These are phyloP conservation scores for Backusella macrospora DNA, from an alignment of 192 early-diverging fungal species.

Conservation along the genomic window DNA sequence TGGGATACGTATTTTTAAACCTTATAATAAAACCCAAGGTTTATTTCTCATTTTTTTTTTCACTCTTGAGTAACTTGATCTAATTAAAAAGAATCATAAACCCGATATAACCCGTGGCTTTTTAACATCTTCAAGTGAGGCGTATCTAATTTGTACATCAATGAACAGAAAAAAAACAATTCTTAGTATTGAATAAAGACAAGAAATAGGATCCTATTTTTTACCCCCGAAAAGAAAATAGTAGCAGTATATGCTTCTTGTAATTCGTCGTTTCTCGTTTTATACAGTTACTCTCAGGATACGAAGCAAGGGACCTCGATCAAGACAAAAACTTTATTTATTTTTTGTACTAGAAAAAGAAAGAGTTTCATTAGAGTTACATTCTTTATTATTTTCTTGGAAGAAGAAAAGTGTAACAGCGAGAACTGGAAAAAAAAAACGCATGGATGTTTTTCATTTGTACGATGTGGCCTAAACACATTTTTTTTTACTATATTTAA, in stretches of 20 bases:
- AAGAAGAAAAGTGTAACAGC: too few species aligned
- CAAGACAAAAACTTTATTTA: background rate
- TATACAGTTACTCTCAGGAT: background rate
- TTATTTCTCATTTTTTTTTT: background rate
- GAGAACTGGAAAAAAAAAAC: too few species aligned
- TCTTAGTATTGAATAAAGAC: too few species aligned
- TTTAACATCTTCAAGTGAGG: background rate
- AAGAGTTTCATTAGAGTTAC: too few species aligned
- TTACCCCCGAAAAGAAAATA: background rate
- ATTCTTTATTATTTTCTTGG: too few species aligned
- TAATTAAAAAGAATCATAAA: constrained; percentile 2
- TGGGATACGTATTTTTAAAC: background rate
- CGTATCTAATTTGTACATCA: background rate
- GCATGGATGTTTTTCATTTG: background rate
- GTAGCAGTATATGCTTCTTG: background rate
- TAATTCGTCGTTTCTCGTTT: background rate
- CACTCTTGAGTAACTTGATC: background rate
- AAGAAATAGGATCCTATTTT: background rate
- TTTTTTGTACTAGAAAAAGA: too few species aligned
- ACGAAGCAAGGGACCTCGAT: background rate
- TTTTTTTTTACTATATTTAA: background rate
- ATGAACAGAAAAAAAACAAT: background rate
- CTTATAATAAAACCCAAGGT: background rate
- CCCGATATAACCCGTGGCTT: background rate
- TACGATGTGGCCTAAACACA: constrained; percentile 4